Evolutionary conservation across 75 land plant species (phyloP).

Genomic region (Pinus albicaulis): DNA sequence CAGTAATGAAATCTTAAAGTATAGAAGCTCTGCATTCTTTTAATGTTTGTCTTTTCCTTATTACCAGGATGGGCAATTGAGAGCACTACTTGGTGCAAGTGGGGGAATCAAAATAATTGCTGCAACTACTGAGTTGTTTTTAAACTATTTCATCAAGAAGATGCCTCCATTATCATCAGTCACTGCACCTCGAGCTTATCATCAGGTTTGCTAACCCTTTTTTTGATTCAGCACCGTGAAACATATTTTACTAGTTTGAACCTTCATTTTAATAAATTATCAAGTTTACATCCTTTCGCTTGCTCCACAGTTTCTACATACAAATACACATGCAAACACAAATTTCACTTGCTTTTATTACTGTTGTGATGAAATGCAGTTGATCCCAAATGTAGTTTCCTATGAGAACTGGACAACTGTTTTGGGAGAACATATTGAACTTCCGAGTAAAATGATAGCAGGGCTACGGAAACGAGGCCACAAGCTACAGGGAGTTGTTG

Average conservation of each 20-base stretch:
- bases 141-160: slow-evolving; percentile 53
- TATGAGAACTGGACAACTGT: slow-evolving; percentile 86
- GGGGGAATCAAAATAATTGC: slow-evolving; percentile 76
- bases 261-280: background rate
- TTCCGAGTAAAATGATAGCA: slow-evolving; percentile 24
- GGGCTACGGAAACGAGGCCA: slow-evolving; percentile 57
- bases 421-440: slow-evolving; percentile 65
- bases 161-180: slow-evolving; percentile 58
- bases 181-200: slow-evolving; percentile 63
- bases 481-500: slow-evolving; percentile 25
- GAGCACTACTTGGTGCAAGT: slow-evolving; percentile 75
- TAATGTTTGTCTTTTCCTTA: background rate
- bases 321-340: slow-evolving; percentile 3
- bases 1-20: background rate
- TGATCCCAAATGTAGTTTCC: slow-evolving; percentile 68
- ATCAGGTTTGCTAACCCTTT: slow-evolving; percentile 40
- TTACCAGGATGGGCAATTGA: slow-evolving; percentile 54
- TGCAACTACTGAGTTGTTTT: slow-evolving; percentile 55
- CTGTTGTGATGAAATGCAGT: slow-evolving; percentile 41
- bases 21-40: background rate
- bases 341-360: background rate
- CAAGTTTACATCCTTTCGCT: background rate
- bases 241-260: background rate
- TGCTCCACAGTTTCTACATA: background rate
- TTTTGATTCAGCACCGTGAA: background rate